phyloP scores from a whole-genome alignment of 208 protist species.

The Leishmania guyanensis region DNA sequence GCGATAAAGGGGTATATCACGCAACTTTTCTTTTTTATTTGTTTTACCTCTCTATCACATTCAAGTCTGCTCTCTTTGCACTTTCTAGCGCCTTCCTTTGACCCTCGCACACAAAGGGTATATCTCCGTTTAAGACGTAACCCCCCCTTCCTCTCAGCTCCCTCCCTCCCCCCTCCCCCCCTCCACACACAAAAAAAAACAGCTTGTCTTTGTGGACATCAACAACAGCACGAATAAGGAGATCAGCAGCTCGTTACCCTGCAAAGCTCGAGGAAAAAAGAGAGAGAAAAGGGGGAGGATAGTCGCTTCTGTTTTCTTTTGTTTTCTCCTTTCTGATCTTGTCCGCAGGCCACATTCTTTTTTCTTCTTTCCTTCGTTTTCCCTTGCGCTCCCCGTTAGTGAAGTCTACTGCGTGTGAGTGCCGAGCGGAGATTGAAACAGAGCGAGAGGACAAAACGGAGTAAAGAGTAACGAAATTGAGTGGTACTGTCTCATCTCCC shows the following conservation, averaged over 20 bases:
- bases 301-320: not conserved
- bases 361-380: not conserved
- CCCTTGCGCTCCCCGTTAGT: not conserved
- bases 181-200: not conserved
- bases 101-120: not conserved
- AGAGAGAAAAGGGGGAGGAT: not conserved
- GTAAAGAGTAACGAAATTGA: not conserved
- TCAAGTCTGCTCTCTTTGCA: not conserved
- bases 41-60: too few species aligned
- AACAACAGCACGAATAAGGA: not conserved
- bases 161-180: not conserved
- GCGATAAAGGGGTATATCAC: not conserved
- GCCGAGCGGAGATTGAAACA: not conserved
- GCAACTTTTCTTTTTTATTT: not conserved
- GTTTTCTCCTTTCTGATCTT: not conserved
- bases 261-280: not conserved
- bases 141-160: not conserved
- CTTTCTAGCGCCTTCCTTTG: not conserved
- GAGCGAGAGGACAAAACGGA: not conserved
- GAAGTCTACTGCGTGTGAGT: not conserved
- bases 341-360: not conserved
- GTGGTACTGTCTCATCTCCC: not conserved
- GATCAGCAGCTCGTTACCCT: not conserved
- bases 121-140: not conserved
- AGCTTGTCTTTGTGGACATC: not conserved